Percentiles rank a stretch among this genome's conserved stretches.
phyloP scores from a whole-genome alignment of 495 filamentous ascomycete genomes.

The Lentithecium fluviatile region DNA sequence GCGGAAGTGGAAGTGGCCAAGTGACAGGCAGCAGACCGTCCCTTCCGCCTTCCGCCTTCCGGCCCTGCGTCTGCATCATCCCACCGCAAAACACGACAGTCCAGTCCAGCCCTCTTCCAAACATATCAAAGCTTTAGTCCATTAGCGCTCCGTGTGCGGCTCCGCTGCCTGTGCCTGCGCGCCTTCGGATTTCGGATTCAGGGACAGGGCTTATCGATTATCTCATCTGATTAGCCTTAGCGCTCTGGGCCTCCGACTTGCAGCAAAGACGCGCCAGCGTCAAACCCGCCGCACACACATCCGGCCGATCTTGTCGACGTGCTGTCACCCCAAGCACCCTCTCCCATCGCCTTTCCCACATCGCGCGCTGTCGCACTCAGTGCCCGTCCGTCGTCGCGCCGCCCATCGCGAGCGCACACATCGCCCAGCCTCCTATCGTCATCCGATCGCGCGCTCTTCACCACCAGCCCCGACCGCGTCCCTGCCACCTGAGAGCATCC shows the following conservation, averaged over 20 bases:
- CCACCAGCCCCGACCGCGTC: constrained; percentile 7
- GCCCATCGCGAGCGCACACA: constrained; percentile 3
- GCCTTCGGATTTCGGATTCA: too few relatives aligned
- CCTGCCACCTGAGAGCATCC: not conserved
- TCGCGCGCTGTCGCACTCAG: constrained; percentile 3
- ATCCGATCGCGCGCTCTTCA: constrained; percentile 13
- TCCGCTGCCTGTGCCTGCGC: constrained; percentile 1
- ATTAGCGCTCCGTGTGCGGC: not conserved
- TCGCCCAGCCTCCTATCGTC: constrained; percentile 27
- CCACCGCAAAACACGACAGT: not conserved
- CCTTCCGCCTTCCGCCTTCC: not conserved
- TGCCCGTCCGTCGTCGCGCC: not conserved
- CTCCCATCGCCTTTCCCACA: not conserved
- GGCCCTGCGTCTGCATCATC: constrained; percentile 1
- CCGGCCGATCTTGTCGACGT: constrained; percentile 15
- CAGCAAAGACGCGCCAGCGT: constrained; percentile 8
- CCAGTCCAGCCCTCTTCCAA: too few relatives aligned
- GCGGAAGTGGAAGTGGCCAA: not conserved
- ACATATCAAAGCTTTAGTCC: too few relatives aligned
- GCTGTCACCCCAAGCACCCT: not conserved
- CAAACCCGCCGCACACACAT: not conserved
- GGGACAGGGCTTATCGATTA: constrained; percentile 28
- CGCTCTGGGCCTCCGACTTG: constrained; percentile 17
- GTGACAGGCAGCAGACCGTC: not conserved
- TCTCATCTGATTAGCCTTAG: constrained; percentile 27